Base-by-base conservation (phyloP, 2,329 filamentous ascomycete genomes). In the Botrytis elliptica region DNA sequence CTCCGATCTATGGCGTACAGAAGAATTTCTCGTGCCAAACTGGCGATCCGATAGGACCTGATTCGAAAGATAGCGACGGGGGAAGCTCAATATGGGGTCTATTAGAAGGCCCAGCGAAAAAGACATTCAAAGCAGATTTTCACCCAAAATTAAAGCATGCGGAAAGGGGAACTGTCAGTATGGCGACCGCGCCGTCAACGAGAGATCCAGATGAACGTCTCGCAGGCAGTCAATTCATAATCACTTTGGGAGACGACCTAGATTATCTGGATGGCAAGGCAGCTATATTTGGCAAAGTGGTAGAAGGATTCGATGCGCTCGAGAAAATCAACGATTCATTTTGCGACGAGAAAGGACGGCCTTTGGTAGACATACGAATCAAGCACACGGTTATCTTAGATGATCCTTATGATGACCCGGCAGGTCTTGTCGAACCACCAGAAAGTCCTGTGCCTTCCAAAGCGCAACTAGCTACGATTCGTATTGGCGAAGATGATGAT, bases 1-100 rank as follows among this genome's bases (percentile, higher is more conserved):
- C 94, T 9, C 96, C 95, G 40, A 85, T 98, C 72, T 93, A 98
- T 84, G 94, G 92, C 77, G 89, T 99, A 55, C 96, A 98, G 81
- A 96, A 95, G 82, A 91, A 94, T 83, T 98, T 98, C 84, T 97
- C 95, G 75, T 97, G 97, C 84, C 95, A 98, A 83, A 97, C 93
- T 46, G 95, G 95, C 82, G 96, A 98, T 80, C 95, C 95, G 20
- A 90, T 98, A 71, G 95, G 96, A 20, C 95, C 95, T 20, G 89
- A 92, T 73, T 93, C 94, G 22, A 85, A 89, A 78, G 90, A 94
- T 65, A 97, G 95, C 79, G 94, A 98, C 88, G 95, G 95, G 77
- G 95, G 96, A 77, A 92, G 91, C 66, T 97, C 94, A 62, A 94
- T 98, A 85, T 98, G 95, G 95, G 94, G 94, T 60, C 82, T 94